These are phyloP conservation scores for Gillenia trifoliata DNA, from an alignment of 306 rosid genomes.

Conservation along the genomic window DNA sequence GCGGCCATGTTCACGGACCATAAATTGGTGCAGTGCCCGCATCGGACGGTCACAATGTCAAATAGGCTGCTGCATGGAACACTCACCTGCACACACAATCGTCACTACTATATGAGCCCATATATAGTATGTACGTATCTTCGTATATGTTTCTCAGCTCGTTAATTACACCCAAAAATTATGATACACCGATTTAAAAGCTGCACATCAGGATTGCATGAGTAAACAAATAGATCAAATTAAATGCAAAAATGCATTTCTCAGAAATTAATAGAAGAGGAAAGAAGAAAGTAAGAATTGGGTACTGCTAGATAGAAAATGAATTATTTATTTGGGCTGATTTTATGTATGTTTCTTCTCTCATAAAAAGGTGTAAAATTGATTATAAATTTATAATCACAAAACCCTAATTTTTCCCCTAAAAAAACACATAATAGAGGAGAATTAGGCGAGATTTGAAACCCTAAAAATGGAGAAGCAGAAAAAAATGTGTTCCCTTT, in stretches of 20 bases:
- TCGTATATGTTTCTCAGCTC: neutral
- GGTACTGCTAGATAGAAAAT: neutral
- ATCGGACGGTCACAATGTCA: constrained; percentile 97
- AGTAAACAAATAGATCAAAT: neutral
- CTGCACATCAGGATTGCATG: neutral
- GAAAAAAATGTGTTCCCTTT: neutral
- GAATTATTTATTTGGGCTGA: neutral
- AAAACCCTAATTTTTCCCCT: neutral
- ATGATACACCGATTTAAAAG: neutral
- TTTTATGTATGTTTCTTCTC: neutral
- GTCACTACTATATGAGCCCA: neutral
- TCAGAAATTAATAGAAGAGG: neutral
- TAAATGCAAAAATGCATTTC: neutral
- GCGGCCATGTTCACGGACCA: constrained; percentile 99
- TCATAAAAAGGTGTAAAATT: neutral
- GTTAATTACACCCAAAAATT: neutral
- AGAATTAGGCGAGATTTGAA: neutral
- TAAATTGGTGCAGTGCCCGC: constrained; percentile 99
- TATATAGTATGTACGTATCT: neutral
- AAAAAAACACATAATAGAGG: neutral
- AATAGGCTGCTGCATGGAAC: constrained; percentile 95
- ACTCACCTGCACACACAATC: constrained; percentile 63
- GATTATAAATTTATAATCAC: neutral
- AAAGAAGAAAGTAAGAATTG: neutral
- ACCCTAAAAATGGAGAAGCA: neutral